Percentiles rank a stretch among this genome's conserved stretches.
Conservation (phyloP, 306 rosid species). For the Castanopsis chinensis region DNA sequence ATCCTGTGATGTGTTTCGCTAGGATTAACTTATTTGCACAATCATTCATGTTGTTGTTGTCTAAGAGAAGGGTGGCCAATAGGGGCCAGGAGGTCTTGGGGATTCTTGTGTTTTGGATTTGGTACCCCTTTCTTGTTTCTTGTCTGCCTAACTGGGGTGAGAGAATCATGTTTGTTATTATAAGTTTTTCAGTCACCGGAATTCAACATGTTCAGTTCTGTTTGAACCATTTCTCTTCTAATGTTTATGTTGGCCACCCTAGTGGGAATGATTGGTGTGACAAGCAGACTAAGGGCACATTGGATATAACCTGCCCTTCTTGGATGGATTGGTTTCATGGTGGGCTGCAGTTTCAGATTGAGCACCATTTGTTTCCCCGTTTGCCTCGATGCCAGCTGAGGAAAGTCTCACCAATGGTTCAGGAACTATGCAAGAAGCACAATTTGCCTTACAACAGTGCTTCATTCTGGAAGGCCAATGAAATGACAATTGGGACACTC, state of each 20-base stretch:
- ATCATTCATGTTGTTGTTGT: slow-evolving; percentile 38
- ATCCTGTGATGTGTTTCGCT: slow-evolving; percentile 75
- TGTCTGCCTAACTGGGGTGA: slow-evolving; percentile 57
- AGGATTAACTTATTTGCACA: slow-evolving; percentile 66
- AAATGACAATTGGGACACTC: slow-evolving; percentile 45
- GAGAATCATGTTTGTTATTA: slow-evolving; percentile 50
- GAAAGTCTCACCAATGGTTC: slow-evolving; percentile 56
- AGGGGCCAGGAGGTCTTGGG: slow-evolving; percentile 53
- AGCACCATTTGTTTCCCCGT: slow-evolving; percentile 70
- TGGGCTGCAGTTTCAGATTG: slow-evolving; percentile 83
- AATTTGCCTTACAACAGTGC: slow-evolving; percentile 55
- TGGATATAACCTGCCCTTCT: slow-evolving; percentile 43
- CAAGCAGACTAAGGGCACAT: slow-evolving; percentile 60
- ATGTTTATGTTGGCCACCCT: slow-evolving; percentile 66
- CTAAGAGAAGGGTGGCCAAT: slow-evolving; percentile 45
- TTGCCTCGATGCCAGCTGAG: slow-evolving; percentile 50
- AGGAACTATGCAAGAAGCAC: slow-evolving; percentile 63
- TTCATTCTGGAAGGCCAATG: slow-evolving; percentile 68
- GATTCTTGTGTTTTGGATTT: slow-evolving; percentile 61
- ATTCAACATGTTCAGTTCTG: slow-evolving; percentile 77
- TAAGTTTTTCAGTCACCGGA: slow-evolving; percentile 54
- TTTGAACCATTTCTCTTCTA: slow-evolving; percentile 69
- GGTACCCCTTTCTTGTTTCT: slow-evolving; percentile 69
- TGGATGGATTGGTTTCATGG: slow-evolving; percentile 97
- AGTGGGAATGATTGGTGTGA: slow-evolving; percentile 59